These are phyloP conservation scores for Ceratocystis alfenasii DNA, from an alignment of 2,329 filamentous ascomycete genomes.

Conservation along the genomic window DNA sequence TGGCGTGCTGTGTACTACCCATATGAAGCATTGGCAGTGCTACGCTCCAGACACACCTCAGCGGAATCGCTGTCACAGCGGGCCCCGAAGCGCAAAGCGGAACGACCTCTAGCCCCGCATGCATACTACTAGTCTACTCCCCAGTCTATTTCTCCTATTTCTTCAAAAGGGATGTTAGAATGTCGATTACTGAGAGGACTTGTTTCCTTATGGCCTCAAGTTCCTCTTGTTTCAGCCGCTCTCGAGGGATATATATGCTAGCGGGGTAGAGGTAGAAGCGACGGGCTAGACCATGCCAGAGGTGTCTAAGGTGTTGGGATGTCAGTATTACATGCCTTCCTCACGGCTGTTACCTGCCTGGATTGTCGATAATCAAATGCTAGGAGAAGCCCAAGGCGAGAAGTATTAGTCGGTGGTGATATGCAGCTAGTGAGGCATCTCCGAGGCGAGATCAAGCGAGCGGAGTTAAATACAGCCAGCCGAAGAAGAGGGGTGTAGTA, in stretches of 20 bases:
- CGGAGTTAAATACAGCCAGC: background rate
- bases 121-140: background rate
- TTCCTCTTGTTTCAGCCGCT: background rate
- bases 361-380: background rate
- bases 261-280: background rate
- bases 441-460: background rate
- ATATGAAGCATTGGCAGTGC: background rate
- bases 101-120: background rate
- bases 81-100: constrained; percentile 2
- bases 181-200: no score
- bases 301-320: background rate
- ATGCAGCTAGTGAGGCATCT: background rate
- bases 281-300: background rate
- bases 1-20: constrained; percentile 1
- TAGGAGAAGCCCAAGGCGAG: background rate
- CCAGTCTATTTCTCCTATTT: background rate
- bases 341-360: background rate
- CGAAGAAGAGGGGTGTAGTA: background rate
- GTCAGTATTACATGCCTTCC: background rate
- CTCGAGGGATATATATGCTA: background rate
- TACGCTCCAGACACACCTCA: background rate
- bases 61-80: background rate
- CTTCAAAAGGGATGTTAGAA: background rate
- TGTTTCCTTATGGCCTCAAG: background rate
- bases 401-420: background rate